A percentile compares a stretch with the other conserved stretches of the same genome.
Conservation (phyloP, 2,329 filamentous ascomycete genomes). For the Westerdykella ornata region DNA sequence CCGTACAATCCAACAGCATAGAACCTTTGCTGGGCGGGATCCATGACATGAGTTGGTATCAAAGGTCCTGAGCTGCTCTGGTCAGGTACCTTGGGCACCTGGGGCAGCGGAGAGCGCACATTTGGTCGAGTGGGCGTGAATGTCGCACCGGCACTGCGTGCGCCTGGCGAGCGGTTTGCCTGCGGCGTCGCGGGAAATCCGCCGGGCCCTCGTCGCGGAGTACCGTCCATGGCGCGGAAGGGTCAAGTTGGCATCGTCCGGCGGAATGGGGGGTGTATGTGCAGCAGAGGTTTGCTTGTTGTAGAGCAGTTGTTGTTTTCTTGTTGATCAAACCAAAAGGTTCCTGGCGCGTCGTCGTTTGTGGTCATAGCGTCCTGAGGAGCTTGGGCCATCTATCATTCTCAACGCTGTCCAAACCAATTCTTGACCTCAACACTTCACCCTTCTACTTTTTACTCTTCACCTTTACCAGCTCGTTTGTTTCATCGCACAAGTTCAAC, state of each 20-base stretch:
- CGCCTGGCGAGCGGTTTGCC: slow-evolving; percentile 30
- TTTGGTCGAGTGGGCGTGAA: slow-evolving; percentile 25
- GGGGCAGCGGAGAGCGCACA: slow-evolving; percentile 28
- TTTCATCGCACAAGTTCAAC: too few relatives aligned
- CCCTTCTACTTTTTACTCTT: too few relatives aligned
- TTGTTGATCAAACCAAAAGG: slow-evolving; percentile 26
- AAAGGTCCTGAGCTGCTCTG: slow-evolving; percentile 50
- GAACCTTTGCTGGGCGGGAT: slow-evolving; percentile 84
- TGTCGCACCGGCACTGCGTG: slow-evolving; percentile 17
- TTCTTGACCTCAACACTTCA: too few relatives aligned
- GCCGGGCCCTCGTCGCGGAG: slow-evolving; percentile 71
- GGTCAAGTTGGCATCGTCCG: slow-evolving; percentile 10
- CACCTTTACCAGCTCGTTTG: too few relatives aligned
- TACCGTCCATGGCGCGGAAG: slow-evolving; percentile 69
- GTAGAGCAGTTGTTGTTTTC: slow-evolving; percentile 5
- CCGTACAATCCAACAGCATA: slow-evolving; percentile 78
- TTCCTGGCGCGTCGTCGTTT: slow-evolving; percentile 16
- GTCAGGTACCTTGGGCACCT: slow-evolving; percentile 23
- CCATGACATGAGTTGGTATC: slow-evolving; percentile 73
- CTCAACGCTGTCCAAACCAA: too few relatives aligned
- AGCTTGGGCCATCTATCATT: too few relatives aligned
- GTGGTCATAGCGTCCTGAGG: background rate
- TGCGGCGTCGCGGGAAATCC: slow-evolving; percentile 72
- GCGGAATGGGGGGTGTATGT: slow-evolving; percentile 15
- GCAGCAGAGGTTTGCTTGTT: background rate